Evolutionary conservation across 2,329 filamentous ascomycete species (phyloP).

Genomic region (Colletotrichum sp.): DNA sequence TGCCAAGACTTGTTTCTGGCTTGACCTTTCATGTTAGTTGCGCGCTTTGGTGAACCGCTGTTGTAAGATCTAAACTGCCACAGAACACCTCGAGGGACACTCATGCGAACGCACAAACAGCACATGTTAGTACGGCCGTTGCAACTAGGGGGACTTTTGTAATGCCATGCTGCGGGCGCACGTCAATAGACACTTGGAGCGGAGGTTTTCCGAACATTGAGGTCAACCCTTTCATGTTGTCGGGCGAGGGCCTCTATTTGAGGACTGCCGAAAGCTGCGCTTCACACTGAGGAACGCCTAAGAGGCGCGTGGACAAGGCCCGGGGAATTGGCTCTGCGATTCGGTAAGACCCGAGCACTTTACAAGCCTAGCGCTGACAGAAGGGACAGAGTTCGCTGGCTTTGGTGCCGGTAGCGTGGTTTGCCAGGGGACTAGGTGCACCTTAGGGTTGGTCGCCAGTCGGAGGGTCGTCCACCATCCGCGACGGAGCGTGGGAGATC

Average conservation of each 20-base stretch:
- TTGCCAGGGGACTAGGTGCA: background rate
- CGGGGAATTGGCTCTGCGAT: background rate
- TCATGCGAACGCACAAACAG: background rate
- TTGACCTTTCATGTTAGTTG: background rate
- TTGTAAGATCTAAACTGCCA: background rate
- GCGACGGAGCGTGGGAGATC: background rate
- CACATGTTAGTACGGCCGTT: background rate
- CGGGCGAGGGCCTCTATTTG: background rate
- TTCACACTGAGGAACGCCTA: background rate
- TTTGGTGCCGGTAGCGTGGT: background rate
- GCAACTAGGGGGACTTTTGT: background rate
- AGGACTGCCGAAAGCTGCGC: background rate
- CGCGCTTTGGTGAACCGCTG: background rate
- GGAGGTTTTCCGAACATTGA: background rate
- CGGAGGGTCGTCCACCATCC: background rate
- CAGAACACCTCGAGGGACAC: background rate
- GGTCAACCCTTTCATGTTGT: background rate
- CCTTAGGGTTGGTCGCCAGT: background rate
- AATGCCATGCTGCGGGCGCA: background rate
- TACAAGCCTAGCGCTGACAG: background rate
- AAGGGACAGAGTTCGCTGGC: background rate
- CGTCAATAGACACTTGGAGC: background rate
- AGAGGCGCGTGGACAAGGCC: background rate
- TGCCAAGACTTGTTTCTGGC: background rate
- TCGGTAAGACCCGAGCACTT: conserved; percentile 5